phyloP scores from a whole-genome alignment of 2,329 filamentous ascomycete genomes.

The Cladosporium sp. region DNA sequence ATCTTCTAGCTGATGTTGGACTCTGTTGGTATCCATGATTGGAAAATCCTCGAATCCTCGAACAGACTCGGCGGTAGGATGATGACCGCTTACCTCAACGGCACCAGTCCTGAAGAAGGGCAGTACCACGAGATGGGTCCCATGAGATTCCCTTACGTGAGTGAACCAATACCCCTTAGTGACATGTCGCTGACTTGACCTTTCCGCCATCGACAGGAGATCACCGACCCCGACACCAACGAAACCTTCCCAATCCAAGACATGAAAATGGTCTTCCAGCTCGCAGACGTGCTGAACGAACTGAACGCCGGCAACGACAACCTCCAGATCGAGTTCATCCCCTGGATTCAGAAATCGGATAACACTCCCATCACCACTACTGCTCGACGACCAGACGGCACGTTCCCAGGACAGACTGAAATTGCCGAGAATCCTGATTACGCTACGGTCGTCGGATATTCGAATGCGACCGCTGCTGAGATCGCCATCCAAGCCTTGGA shows the following conservation, averaged over 20 bases:
- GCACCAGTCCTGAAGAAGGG: slow-evolving; percentile 38
- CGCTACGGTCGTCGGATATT: not conserved
- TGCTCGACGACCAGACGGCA: slow-evolving; percentile 52
- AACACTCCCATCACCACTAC: slow-evolving; percentile 55
- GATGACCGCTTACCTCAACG: slow-evolving; percentile 62
- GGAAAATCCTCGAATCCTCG: slow-evolving; percentile 62
- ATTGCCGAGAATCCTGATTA: slow-evolving; percentile 44
- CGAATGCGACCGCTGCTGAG: not conserved
- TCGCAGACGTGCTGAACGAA: slow-evolving; percentile 60
- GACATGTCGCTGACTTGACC: not conserved
- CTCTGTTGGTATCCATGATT: slow-evolving; percentile 59
- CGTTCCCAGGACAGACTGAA: slow-evolving; percentile 55
- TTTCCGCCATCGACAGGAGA: slow-evolving; percentile 43
- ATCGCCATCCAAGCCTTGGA: slow-evolving; percentile 15
- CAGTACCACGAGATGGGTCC: not conserved
- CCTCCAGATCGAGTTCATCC: slow-evolving; percentile 61
- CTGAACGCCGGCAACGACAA: slow-evolving; percentile 54
- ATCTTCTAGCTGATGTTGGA: slow-evolving; percentile 40
- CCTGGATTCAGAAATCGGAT: slow-evolving; percentile 57
- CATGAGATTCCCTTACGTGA: not conserved
- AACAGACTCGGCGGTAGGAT: slow-evolving; percentile 65
- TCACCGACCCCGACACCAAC: slow-evolving; percentile 52
- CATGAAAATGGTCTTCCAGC: slow-evolving; percentile 64
- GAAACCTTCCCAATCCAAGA: slow-evolving; percentile 60
- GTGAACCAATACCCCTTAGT: not conserved